These are phyloP conservation scores for Pyrenophora seminiperda DNA, from an alignment of 2,329 filamentous ascomycete species.

Conservation along the genomic window DNA sequence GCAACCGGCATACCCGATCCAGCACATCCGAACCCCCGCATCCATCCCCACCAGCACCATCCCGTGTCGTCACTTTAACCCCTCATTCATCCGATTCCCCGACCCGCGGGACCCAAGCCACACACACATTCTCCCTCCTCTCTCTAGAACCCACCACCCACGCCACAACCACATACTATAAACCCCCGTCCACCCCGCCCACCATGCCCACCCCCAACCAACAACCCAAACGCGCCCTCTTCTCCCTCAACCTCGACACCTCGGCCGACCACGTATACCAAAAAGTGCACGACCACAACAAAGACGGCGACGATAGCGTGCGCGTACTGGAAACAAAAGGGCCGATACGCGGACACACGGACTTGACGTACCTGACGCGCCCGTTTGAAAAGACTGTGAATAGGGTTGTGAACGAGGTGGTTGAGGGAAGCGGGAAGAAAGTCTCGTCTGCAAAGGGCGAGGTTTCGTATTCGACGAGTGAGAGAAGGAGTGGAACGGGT, in stretches of 20 bases:
- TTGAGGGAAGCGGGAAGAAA: constrained; percentile 35
- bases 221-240: constrained; percentile 41
- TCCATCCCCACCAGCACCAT: constrained; percentile 9
- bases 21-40: constrained; percentile 24
- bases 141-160: too few species aligned
- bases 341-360: constrained; percentile 39
- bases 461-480: constrained; percentile 22
- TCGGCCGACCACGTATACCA: constrained; percentile 48
- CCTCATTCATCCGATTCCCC: constrained; percentile 22
- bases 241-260: constrained; percentile 49
- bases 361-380: constrained; percentile 44
- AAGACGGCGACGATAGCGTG: constrained; percentile 36
- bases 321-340: constrained; percentile 45
- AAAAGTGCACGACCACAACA: constrained; percentile 45
- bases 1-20: constrained; percentile 38
- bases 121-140: background rate
- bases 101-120: background rate
- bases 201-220: constrained; percentile 10
- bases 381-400: constrained; percentile 45
- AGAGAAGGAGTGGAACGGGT: constrained; percentile 2
- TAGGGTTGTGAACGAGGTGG: constrained; percentile 38
- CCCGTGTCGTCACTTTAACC: constrained; percentile 15
- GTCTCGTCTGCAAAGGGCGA: constrained; percentile 30
- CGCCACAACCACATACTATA: constrained; percentile 1
- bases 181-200: constrained; percentile 13